Conservation (phyloP, 2,329 filamentous ascomycete genomes). For the Aspergillus vadensis region DNA sequence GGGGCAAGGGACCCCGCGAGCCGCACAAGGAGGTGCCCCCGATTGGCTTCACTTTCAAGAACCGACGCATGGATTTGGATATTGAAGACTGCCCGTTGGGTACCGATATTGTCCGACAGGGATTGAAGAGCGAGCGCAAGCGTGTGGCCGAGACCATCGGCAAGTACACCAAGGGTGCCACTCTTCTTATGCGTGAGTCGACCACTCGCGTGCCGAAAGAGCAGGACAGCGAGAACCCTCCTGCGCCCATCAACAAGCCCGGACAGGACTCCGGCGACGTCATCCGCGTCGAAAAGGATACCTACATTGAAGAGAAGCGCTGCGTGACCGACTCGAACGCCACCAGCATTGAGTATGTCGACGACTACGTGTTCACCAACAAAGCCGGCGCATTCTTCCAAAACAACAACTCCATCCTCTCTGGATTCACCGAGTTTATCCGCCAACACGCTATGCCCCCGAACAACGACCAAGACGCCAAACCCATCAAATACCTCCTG, state of each 20-base stretch:
- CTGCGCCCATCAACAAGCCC: slow-evolving; percentile 26
- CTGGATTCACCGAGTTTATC: slow-evolving; percentile 82
- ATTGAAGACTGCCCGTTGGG: slow-evolving; percentile 98
- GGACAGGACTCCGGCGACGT: slow-evolving; percentile 43
- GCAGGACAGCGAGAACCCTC: slow-evolving; percentile 5
- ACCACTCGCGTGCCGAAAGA: slow-evolving; percentile 61
- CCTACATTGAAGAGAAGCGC: slow-evolving; percentile 75
- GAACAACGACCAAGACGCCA: slow-evolving; percentile 34
- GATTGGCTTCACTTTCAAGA: slow-evolving; percentile 90
- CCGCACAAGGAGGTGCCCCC: slow-evolving; percentile 62
- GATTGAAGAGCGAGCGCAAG: slow-evolving; percentile 76
- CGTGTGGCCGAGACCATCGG: slow-evolving; percentile 70
- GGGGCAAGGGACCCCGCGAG: slow-evolving; percentile 52
- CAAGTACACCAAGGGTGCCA: slow-evolving; percentile 79
- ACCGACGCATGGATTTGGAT: slow-evolving; percentile 76
- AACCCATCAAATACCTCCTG: slow-evolving; percentile 78
- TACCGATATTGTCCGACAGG: slow-evolving; percentile 78
- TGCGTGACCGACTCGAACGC: slow-evolving; percentile 86
- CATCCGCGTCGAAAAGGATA: slow-evolving; percentile 59
- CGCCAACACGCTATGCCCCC: slow-evolving; percentile 71
- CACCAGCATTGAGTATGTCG: slow-evolving; percentile 84
- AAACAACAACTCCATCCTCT: slow-evolving; percentile 98
- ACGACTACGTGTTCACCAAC: slow-evolving; percentile 81
- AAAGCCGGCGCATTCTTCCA: slow-evolving; percentile 96
- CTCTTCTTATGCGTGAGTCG: slow-evolving; percentile 83